Evolutionary conservation across 2,329 filamentous ascomycete species (phyloP).

Genomic region (Xylariaceae sp.): DNA sequence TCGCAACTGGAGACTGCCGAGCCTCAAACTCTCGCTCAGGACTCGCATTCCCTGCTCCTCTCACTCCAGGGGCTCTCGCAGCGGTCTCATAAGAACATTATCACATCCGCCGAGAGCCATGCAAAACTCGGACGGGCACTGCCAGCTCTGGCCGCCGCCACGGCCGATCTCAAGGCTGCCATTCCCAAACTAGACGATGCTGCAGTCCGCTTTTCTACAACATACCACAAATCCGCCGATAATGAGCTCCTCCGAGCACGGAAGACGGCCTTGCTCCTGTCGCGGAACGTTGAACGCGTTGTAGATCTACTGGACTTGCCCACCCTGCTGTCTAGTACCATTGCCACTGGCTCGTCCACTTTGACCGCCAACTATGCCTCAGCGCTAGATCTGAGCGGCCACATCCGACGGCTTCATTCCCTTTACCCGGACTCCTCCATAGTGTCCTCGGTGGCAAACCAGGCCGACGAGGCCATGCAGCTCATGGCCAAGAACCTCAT

Average conservation of each 20-base stretch:
- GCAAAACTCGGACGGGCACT: slow-evolving; percentile 66
- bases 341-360: slow-evolving; percentile 50
- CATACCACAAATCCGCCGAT: slow-evolving; percentile 69
- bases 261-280: slow-evolving; percentile 73
- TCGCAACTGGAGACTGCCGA: slow-evolving; percentile 68
- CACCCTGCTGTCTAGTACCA: slow-evolving; percentile 73
- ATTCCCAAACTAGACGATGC: slow-evolving; percentile 76
- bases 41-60: slow-evolving; percentile 72
- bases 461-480: slow-evolving; percentile 83
- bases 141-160: slow-evolving; percentile 61
- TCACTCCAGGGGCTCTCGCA: slow-evolving; percentile 85
- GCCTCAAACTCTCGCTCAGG: slow-evolving; percentile 71
- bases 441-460: slow-evolving; percentile 63
- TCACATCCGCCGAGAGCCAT: slow-evolving; percentile 73
- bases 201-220: slow-evolving; percentile 73
- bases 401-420: slow-evolving; percentile 78
- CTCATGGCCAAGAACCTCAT: slow-evolving; percentile 84
- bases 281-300: slow-evolving; percentile 81
- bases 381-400: slow-evolving; percentile 85
- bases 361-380: slow-evolving; percentile 72
- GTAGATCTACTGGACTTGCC: slow-evolving; percentile 90
- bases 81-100: slow-evolving; percentile 78
- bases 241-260: slow-evolving; percentile 66
- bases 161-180: slow-evolving; percentile 60
- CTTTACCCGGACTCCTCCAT: slow-evolving; percentile 77